A percentile compares a stretch with the other conserved stretches of the same genome.
phyloP scores from a whole-genome alignment of 2,329 filamentous ascomycete species.

The Claviceps paspali region DNA sequence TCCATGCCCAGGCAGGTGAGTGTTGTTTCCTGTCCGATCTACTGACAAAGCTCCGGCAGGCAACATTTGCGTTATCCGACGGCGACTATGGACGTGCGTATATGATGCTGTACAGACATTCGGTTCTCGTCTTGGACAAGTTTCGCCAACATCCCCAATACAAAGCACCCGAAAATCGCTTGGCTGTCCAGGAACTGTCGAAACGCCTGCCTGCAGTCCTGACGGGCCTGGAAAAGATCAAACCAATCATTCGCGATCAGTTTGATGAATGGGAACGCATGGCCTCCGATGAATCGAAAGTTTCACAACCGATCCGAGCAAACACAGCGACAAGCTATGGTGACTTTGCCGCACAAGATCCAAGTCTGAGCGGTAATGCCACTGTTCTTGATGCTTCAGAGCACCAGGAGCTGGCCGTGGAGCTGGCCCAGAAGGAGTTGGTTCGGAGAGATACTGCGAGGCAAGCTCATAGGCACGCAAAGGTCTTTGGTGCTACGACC shows the following conservation, averaged over 20 bases:
- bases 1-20: too few species aligned
- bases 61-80: constrained; percentile 70
- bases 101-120: constrained; percentile 79
- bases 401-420: constrained; percentile 60
- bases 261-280: constrained; percentile 52
- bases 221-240: constrained; percentile 59
- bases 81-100: constrained; percentile 81
- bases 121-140: constrained; percentile 63
- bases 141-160: constrained; percentile 64
- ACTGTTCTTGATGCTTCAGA: constrained; percentile 54
- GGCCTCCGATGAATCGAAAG: constrained; percentile 23
- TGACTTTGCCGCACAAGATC: constrained; percentile 40
- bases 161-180: constrained; percentile 48
- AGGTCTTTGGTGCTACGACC: constrained; percentile 5
- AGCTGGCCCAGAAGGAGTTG: constrained; percentile 60
- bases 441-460: constrained; percentile 48
- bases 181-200: constrained; percentile 39
- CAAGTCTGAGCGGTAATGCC: constrained; percentile 40
- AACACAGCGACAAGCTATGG: constrained; percentile 22
- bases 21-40: too few species aligned
- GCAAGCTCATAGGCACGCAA: constrained; percentile 38
- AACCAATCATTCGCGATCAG: constrained; percentile 58
- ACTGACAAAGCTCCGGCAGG: constrained; percentile 33
- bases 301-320: constrained; percentile 7
- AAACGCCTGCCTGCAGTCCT: constrained; percentile 43